Evolutionary conservation across 164 flowering plant genomes (phyloP).

Genomic region (Chimonanthus salicifolius): DNA sequence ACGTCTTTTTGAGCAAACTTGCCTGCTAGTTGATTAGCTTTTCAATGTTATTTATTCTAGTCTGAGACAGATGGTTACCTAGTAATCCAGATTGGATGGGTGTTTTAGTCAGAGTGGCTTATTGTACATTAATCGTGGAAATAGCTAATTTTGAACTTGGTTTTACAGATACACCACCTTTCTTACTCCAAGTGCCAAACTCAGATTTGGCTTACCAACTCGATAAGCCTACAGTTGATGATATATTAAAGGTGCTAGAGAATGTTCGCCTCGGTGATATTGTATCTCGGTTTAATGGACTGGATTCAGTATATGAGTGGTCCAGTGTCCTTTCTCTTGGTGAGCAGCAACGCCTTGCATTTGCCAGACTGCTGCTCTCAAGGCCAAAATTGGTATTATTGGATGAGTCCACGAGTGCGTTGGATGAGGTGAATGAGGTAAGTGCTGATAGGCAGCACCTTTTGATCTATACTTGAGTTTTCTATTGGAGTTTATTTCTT

Average conservation of each 20-base stretch:
- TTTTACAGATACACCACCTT: constrained; percentile 51
- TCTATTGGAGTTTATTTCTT: background rate
- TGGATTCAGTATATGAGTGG: constrained; percentile 76
- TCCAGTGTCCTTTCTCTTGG: constrained; percentile 96
- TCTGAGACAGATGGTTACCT: too few species aligned
- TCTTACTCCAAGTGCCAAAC: constrained; percentile 31
- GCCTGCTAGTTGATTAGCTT: too few species aligned
- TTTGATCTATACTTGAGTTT: background rate
- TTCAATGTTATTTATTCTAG: too few species aligned
- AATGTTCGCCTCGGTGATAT: constrained; percentile 76
- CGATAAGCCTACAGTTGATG: constrained; percentile 56
- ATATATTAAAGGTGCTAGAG: constrained; percentile 57
- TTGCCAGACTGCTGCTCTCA: constrained; percentile 84
- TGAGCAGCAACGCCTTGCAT: constrained; percentile 97
- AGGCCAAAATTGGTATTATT: constrained; percentile 73
- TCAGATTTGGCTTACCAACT: constrained; percentile 17
- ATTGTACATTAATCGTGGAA: background rate
- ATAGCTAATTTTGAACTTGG: background rate
- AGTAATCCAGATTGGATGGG: background rate
- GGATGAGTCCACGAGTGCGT: constrained; percentile 96
- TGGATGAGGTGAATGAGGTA: constrained; percentile 96
- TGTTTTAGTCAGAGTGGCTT: background rate
- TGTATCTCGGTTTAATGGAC: constrained; percentile 54
- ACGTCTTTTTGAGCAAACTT: too few species aligned
- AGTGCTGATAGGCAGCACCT: background rate